Percentiles rank a stretch among this genome's conserved stretches.
Evolutionary conservation across 2,329 filamentous ascomycete species (phyloP).

Genomic region (Diaporthe eres): DNA sequence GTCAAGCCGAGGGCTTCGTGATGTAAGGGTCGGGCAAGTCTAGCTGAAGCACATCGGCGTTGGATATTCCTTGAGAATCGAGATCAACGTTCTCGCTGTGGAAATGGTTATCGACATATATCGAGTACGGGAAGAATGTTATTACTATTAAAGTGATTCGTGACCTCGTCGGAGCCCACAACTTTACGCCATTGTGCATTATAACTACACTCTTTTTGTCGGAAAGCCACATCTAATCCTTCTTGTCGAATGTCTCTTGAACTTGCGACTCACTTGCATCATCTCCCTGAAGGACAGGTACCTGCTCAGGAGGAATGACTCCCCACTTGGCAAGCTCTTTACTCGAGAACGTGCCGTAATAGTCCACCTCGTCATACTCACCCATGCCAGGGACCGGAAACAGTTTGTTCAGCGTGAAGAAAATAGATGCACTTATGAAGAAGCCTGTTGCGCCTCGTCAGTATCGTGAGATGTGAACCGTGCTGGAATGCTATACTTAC

Average conservation of each 20-base stretch:
- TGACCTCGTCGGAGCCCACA: background rate
- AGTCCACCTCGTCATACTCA: conserved; percentile 58
- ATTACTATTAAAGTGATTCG: background rate
- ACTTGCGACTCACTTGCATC: conserved; percentile 32
- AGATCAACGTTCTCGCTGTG: too few relatives aligned
- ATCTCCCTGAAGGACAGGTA: conserved; percentile 13
- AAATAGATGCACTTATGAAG: conserved; percentile 51
- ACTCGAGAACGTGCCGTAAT: conserved; percentile 60
- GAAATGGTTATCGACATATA: too few relatives aligned
- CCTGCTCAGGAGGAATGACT: conserved; percentile 26
- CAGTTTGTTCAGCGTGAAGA: conserved; percentile 52
- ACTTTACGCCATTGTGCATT: background rate
- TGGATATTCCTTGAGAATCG: too few relatives aligned
- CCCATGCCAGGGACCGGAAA: conserved; percentile 57
- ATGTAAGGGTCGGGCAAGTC: fast-evolving
- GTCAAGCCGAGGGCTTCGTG: conserved; percentile 54
- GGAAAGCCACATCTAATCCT: background rate
- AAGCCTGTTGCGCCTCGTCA: conserved; percentile 50
- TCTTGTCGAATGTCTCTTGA: conserved; percentile 33
- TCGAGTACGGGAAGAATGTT: background rate
- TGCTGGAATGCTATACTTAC: conserved; percentile 43
- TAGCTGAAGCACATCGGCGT: background rate
- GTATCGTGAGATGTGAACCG: background rate
- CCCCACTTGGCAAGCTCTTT: conserved; percentile 55
- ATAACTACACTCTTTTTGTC: background rate